A percentile compares a stretch with the other conserved stretches of the same genome.
Evolutionary conservation across 73 alveolate genomes (phyloP).

Genomic region (Tetrahymena borealis): DNA sequence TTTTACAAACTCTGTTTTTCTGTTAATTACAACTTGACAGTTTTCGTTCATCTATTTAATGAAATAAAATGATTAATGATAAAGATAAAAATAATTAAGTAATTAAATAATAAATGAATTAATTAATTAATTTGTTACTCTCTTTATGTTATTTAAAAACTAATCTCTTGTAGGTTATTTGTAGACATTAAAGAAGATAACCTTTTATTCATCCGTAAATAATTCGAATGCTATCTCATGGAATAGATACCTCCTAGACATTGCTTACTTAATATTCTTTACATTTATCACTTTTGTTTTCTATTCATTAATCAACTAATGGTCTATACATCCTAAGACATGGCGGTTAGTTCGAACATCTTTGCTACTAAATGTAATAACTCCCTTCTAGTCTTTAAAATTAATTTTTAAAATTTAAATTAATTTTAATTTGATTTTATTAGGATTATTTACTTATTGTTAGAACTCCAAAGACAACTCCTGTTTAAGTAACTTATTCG

Average conservation of each 20-base stretch:
- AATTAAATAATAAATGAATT: not conserved
- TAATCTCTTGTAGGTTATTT: not conserved
- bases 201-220: conserved; percentile 29
- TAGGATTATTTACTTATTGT: not conserved
- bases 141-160: not conserved
- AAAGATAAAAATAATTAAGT: too few species aligned
- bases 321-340: not conserved
- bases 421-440: not conserved
- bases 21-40: conserved; percentile 1
- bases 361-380: not conserved
- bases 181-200: conserved; percentile 35
- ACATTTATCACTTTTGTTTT: conserved; percentile 13
- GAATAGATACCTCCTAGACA: conserved; percentile 39
- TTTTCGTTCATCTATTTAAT: not conserved
- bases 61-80: not conserved
- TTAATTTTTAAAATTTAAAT: too few species aligned
- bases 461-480: not conserved
- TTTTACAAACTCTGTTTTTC: conserved; percentile 56
- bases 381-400: not conserved
- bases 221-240: conserved; percentile 48
- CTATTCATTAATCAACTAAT: not conserved
- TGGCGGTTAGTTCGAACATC: not conserved
- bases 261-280: conserved; percentile 13
- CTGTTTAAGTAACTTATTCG: not conserved
- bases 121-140: not conserved